phyloP scores from a whole-genome alignment of 176 grass and related monocot genomes.

The Themeda triandra region DNA sequence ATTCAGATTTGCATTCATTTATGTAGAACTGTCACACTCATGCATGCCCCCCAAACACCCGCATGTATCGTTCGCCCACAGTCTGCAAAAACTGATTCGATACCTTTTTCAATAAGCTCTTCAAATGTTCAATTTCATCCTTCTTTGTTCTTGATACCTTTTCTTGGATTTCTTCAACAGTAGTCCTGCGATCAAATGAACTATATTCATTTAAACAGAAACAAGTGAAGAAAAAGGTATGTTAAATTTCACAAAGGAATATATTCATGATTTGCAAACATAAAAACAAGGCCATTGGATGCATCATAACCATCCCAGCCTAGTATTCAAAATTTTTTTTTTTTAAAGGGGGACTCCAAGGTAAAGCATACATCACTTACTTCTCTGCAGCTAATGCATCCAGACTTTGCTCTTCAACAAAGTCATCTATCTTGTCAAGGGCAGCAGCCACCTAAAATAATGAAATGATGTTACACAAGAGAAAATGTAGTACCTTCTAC shows the following conservation, averaged over 20 bases:
- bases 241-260: slow-evolving; percentile 5
- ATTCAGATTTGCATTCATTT: background rate
- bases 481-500: background rate
- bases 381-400: slow-evolving; percentile 60
- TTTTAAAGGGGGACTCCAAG: background rate
- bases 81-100: background rate
- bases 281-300: background rate
- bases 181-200: slow-evolving; percentile 45
- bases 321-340: background rate
- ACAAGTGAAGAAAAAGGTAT: slow-evolving; percentile 1
- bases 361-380: slow-evolving; percentile 33
- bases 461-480: background rate
- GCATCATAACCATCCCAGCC: slow-evolving; percentile 10
- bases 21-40: background rate
- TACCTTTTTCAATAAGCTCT: slow-evolving; percentile 50
- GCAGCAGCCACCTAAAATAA: slow-evolving; percentile 36
- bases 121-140: slow-evolving; percentile 53
- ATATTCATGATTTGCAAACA: background rate
- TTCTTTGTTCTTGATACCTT: slow-evolving; percentile 48
- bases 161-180: slow-evolving; percentile 47
- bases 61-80: background rate
- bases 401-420: slow-evolving; percentile 49
- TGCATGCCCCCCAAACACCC: background rate
- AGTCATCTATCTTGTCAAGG: slow-evolving; percentile 53
- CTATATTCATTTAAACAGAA: slow-evolving; percentile 2